Evolutionary conservation across 2,329 filamentous ascomycete genomes (phyloP).

Genomic region (Penicillium sp.): DNA sequence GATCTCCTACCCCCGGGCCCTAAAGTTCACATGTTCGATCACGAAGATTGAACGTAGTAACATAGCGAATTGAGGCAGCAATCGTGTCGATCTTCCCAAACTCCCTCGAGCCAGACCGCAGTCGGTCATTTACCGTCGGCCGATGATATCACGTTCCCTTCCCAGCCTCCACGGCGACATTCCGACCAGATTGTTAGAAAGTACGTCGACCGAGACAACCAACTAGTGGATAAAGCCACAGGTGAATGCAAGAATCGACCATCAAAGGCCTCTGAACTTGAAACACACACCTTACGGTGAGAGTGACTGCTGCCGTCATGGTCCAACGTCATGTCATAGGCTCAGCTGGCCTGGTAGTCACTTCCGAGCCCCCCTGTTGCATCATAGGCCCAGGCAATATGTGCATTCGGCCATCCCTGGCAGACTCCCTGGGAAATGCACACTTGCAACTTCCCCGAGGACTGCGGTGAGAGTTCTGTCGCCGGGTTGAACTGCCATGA

Average conservation of each 20-base stretch:
- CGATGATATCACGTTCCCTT: constrained; percentile 3
- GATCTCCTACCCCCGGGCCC: background rate
- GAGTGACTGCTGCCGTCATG: background rate
- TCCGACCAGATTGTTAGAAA: background rate
- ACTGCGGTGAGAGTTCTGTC: background rate
- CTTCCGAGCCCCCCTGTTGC: constrained; percentile 1
- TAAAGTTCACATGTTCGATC: too few relatives aligned
- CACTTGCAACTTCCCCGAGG: background rate
- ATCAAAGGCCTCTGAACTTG: background rate
- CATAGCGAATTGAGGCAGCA: background rate
- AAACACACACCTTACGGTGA: background rate
- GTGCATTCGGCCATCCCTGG: background rate
- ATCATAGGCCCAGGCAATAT: background rate
- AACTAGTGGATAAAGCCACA: background rate
- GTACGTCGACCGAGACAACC: background rate
- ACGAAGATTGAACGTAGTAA: too few relatives aligned
- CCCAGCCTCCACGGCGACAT: background rate
- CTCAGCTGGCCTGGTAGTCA: background rate
- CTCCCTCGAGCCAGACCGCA: too few relatives aligned
- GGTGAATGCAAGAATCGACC: background rate
- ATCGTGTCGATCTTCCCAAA: background rate
- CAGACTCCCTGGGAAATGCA: background rate
- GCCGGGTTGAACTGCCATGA: background rate
- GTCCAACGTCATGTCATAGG: background rate
- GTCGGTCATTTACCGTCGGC: background rate